Conservation (phyloP, 2,329 filamentous ascomycete genomes). For the Colletotrichum nymphaeae region DNA sequence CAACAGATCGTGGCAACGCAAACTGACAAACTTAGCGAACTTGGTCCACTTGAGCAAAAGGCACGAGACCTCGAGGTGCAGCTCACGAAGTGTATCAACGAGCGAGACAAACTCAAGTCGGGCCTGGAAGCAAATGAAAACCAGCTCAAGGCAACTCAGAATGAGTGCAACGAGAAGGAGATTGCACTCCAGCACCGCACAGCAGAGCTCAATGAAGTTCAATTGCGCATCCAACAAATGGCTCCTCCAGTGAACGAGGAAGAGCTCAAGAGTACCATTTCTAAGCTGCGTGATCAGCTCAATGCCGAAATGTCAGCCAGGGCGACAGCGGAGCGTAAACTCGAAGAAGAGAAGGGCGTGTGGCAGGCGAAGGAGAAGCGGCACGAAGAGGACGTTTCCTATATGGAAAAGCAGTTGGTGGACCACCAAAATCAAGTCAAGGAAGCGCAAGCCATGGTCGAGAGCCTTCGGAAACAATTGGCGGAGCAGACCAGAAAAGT, state of each 20-base stretch:
- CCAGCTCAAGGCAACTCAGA: background rate
- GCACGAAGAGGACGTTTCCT: background rate
- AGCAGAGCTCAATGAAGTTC: background rate
- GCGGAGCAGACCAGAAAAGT: background rate
- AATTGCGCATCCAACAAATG: background rate
- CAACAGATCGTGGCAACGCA: background rate
- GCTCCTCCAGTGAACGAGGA: background rate
- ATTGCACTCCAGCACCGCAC: background rate
- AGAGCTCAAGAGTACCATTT: background rate
- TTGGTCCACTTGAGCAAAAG: background rate
- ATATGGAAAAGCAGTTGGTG: background rate
- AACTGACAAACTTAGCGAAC: background rate
- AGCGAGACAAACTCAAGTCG: background rate
- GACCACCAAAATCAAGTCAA: background rate
- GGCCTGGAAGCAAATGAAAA: background rate
- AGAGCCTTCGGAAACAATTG: background rate
- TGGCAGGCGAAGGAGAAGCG: background rate
- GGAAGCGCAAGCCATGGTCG: background rate
- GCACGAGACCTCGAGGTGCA: background rate
- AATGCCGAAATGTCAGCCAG: background rate
- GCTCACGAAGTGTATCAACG: background rate
- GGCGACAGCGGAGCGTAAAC: background rate
- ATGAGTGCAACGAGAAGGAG: conserved; percentile 4
- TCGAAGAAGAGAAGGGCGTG: background rate
- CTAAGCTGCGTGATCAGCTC: background rate